Base-by-base conservation (phyloP, 208 protist species). In the Leishmania guyanensis region DNA sequence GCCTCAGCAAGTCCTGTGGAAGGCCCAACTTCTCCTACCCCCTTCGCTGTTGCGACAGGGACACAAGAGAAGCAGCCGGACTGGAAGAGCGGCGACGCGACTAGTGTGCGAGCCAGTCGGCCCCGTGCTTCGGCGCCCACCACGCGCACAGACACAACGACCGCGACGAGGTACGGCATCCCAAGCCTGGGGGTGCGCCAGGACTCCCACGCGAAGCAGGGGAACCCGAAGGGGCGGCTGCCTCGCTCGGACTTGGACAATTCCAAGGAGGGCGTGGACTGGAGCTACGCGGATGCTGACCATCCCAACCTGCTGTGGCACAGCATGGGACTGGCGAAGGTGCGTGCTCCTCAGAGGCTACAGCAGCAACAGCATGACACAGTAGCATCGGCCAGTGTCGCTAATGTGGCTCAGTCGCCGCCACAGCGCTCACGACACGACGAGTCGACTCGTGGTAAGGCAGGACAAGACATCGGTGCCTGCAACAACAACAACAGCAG, bases 291-390 rank as follows among this genome's bases (percentile, higher is more conserved):
- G 5, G 62, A 75, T 58, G 53, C 71, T 62, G 77, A 69, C 60
- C 70, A 68, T 8, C 9, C 46, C 43, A 51, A 81, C 65, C 71
- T 73, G 16, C 51, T 60, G 58, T 60, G 29, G 33, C 62, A 53
- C 71, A 22, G 62, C 39, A 73, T 54, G 62, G 46, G 58, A 39
- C 8, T 62, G 46, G 43, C 22, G 16, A n/a, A 10, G 6, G n/a
- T 22, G 33, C 1, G 69, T 16, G 8, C 43, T 12, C 64, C 16
- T n/a, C 65, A 60, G 62, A 51, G 53, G 62, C 77, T 68, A 29
- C 76, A 71, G 60, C 77, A 80, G 64, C 77, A 80, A 51, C 65
- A 48, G 5, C 12, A 16, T 48, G 65, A 70, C 58, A 50, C 29
- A 33, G 66, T 51, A 22, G 62, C 26, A 17, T n/a, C 17, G 50